Base-by-base conservation (phyloP, 1,139 yeast species). In the Yamadazyma atlantica region DNA sequence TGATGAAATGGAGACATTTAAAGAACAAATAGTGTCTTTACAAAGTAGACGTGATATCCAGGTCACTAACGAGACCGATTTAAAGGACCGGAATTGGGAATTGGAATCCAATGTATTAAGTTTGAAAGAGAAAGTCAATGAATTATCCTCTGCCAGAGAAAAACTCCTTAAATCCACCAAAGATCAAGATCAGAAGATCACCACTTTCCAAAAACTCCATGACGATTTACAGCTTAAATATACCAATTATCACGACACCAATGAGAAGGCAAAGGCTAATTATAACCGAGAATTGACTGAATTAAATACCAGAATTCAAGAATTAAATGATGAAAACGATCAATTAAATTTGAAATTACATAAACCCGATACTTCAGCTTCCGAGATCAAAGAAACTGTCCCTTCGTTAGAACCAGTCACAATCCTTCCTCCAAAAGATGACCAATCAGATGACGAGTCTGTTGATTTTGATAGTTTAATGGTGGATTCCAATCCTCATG, bases 51-150 rank as follows among this genome's bases (percentile, higher is more conserved):
- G 68, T 28, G 57, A 58, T 15, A 54, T 53, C 24, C 72, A 64
- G 32, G 52, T 58, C 15, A 60, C 45, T 30, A 56, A 50, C 38
- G 74, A 80, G 47, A 75, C 74, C 38, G 69, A 70, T 25, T 64
- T 76, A 46, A 82, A 81, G 53, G 90, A 85, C 50, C 75, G 77
- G 40, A 85, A 82, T 52, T 87, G 96, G 95, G 87, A 85, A 51
- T 69, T 87, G 43, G 89, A 84, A 55, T 60, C 81, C 22, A 71
- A 73, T 37, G 57, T 82, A 13, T 75, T 78, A 37, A 70, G 64
- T 32, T 61, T 80, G 37, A 64, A 71, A 28, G 78, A 78, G 28
- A 75, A 78, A 41, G 54, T 75, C 35, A 46, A 53, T 2, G 46
- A 50, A 24, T 51, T 66, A 28, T 49, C 51, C 14, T 33, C 49